Conservation (phyloP, 805 yeast genomes). For the Starmerella riodocensis region DNA sequence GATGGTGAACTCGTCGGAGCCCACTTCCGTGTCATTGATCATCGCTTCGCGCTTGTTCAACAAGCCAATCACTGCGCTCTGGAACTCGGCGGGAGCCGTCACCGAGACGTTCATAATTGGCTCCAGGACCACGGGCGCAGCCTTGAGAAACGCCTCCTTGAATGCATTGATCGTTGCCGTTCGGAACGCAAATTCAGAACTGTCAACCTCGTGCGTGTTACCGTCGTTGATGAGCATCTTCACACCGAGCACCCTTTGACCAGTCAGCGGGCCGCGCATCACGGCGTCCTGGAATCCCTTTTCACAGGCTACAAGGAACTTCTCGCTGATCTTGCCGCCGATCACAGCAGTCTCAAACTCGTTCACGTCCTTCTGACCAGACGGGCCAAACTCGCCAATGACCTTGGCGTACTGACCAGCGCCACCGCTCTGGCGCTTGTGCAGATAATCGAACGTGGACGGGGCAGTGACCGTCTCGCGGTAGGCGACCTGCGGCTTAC, state of each 20-base stretch:
- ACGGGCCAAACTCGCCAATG: constrained; percentile 62
- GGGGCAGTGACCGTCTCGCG: constrained; percentile 75
- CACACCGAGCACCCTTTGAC: constrained; percentile 85
- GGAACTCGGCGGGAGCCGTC: constrained; percentile 93
- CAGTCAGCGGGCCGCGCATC: constrained; percentile 93
- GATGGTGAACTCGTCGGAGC: constrained; percentile 85
- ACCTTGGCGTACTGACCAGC: constrained; percentile 98
- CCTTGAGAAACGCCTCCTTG: constrained; percentile 72
- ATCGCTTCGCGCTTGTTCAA: constrained; percentile 85
- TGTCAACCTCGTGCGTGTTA: constrained; percentile 92
- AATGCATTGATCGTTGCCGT: constrained; percentile 87
- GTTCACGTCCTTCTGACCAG: constrained; percentile 37
- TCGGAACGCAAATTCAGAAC: constrained; percentile 88
- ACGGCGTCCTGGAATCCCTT: constrained; percentile 91
- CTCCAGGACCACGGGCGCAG: constrained; percentile 81
- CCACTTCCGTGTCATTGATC: constrained; percentile 86
- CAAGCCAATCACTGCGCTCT: constrained; percentile 80
- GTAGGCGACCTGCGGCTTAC: constrained; percentile 96
- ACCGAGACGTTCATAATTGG: constrained; percentile 92
- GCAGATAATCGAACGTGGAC: constrained; percentile 79
- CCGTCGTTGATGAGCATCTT: constrained; percentile 94
- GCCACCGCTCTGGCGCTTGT: constrained; percentile 98
- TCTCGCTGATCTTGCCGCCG: constrained; percentile 95
- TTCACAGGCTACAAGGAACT: constrained; percentile 82
- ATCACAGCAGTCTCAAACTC: constrained; percentile 75